phyloP scores from a whole-genome alignment of 106 monocot genomes.

The Apostasia shenzhenica region DNA sequence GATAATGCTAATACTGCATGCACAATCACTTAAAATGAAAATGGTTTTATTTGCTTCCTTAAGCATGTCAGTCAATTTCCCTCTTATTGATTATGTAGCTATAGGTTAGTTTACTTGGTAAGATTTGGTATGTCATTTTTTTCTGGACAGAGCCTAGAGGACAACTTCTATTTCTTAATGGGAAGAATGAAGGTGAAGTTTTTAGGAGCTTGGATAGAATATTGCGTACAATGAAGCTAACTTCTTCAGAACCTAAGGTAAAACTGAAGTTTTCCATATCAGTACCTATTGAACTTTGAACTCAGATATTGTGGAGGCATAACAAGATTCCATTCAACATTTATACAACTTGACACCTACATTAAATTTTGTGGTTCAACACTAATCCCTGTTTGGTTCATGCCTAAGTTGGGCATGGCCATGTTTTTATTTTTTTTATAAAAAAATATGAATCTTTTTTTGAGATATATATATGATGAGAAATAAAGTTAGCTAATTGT shows the following conservation, averaged over 20 bases:
- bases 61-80: not conserved
- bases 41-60: not conserved
- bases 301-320: not conserved
- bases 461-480: no score
- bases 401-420: no score
- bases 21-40: not conserved
- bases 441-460: no score
- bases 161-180: constrained; percentile 80
- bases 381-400: no score
- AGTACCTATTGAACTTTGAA: not conserved
- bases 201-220: constrained; percentile 73
- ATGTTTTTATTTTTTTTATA: no score
- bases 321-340: no score
- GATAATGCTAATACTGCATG: no score
- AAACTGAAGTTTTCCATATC: not conserved
- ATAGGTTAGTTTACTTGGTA: not conserved
- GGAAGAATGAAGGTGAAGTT: constrained; percentile 90
- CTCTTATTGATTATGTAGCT: not conserved
- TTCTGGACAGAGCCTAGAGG: constrained; percentile 73
- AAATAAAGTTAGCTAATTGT: no score
- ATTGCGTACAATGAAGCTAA: constrained; percentile 75
- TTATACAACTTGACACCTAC: no score
- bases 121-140: not conserved
- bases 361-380: no score
- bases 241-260: constrained; percentile 84